Evolutionary conservation across 257 asterid genomes (phyloP), one percentile per base, ranked within the genome.

Genomic region (Gentiana macrophylla): DNA sequence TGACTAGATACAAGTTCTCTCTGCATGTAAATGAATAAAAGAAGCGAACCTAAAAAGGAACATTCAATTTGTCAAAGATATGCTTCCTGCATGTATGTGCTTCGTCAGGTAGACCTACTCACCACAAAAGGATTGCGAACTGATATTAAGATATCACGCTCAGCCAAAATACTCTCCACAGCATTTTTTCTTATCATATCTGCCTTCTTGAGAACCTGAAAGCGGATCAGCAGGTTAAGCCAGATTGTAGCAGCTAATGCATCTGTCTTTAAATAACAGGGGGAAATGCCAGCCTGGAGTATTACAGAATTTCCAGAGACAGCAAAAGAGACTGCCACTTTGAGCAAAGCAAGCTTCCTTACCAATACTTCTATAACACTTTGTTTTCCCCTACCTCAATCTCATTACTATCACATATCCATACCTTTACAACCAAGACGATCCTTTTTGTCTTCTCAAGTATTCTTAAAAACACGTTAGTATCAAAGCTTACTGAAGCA

Each of bases 41-140:
- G 82, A 91, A 91, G 48, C 98, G 96, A 50, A 91, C 98, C 98
- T 91, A 67, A 56, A 55, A 60, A 41, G 62, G 61, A 63, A 62
- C 15, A 50, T 37, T 11, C 53, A 67, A 61, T 61, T 75, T 62
- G 83, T 46, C 61, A 53, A 55, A 55, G 61, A 70, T 24, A 35
- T 49, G 69, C 53, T 63, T 57, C 56, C 62, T 34, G 49, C 45
- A 61, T 34, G 62, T 49, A 32, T 54, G 61, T 61, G 50, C 49
- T 70, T 3, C 61, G 38, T 47, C 69, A 56, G 65, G 54, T 67
- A 65, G 66, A 63, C 63, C 70, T 67, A 74, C 98, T 74, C 83
- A 92, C 99, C 97, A 92, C 99, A 74, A 92, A 92, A 64, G 95
- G 97, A 79, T 92, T 92, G 74, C 95, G 97, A 55, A 92, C 99